Evolutionary conservation across 371 early-diverging fungal species (phyloP).

Genomic region (Enterocytospora artemiae): DNA sequence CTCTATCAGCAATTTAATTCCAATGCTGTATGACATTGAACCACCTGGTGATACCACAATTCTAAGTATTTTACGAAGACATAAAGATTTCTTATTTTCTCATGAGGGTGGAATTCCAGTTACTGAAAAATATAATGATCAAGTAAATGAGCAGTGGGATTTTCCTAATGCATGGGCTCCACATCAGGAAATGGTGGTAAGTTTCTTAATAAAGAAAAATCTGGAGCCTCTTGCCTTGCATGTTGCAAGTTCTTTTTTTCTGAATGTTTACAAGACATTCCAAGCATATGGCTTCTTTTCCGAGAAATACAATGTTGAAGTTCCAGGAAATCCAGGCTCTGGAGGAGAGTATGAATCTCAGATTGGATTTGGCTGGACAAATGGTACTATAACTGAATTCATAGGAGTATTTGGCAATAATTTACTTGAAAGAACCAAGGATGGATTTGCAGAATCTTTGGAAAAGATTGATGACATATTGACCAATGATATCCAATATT

Average conservation of each 20-base stretch:
- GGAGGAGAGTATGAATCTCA: conserved; percentile 75
- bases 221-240: conserved; percentile 53
- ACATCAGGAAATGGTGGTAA: conserved; percentile 51
- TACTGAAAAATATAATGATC: conserved; percentile 50
- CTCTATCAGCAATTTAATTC: conserved; percentile 60
- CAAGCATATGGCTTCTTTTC: conserved; percentile 65
- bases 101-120: conserved; percentile 65
- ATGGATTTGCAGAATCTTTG: too few species aligned
- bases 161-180: conserved; percentile 72
- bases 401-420: conserved; percentile 59
- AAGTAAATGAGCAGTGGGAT: conserved; percentile 70
- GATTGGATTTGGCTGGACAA: conserved; percentile 82
- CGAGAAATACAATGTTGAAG: conserved; percentile 66
- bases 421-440: conserved; percentile 27
- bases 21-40: conserved; percentile 60
- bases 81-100: conserved; percentile 42
- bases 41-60: conserved; percentile 10
- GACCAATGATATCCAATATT: too few species aligned
- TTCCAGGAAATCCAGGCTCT: conserved; percentile 61
- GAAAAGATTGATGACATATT: too few species aligned
- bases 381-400: conserved; percentile 67
- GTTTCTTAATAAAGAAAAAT: conserved; percentile 31
- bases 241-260: conserved; percentile 62
- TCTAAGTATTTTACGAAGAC: conserved; percentile 28
- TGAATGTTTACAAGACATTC: conserved; percentile 61